Conservation (phyloP, 306 rosid species). For the Quercus variabilis region DNA sequence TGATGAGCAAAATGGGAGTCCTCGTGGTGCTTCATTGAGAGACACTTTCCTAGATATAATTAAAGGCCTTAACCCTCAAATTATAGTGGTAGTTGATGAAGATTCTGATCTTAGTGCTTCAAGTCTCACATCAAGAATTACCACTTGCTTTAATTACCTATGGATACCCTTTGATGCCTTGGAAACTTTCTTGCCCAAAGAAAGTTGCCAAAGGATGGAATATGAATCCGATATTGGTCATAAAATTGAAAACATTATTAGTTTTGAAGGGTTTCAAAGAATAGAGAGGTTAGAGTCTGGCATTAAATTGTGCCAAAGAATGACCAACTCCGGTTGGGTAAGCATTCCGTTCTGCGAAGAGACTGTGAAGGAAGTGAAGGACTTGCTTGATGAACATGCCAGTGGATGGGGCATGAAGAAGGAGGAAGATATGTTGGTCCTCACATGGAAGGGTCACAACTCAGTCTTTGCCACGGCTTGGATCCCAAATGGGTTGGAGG, state of each 20-base stretch:
- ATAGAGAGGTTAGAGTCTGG: slow-evolving; percentile 72
- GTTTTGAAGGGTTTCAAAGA: slow-evolving; percentile 70
- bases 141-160: slow-evolving; percentile 72
- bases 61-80: slow-evolving; percentile 63
- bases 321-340: slow-evolving; percentile 54
- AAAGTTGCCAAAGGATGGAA: slow-evolving; percentile 73
- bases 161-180: slow-evolving; percentile 97
- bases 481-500: slow-evolving; percentile 54
- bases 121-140: slow-evolving; percentile 65
- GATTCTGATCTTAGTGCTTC: slow-evolving; percentile 62
- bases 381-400: slow-evolving; percentile 89
- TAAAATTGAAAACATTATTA: slow-evolving; percentile 69
- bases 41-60: slow-evolving; percentile 52
- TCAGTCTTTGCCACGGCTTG: slow-evolving; percentile 88
- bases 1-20: slow-evolving; percentile 35
- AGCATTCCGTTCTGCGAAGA: slow-evolving; percentile 63
- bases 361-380: slow-evolving; percentile 61
- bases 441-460: slow-evolving; percentile 96
- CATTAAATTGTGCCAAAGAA: slow-evolving; percentile 45
- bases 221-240: slow-evolving; percentile 87
- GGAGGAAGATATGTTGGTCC: slow-evolving; percentile 78
- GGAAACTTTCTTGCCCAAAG: slow-evolving; percentile 85
- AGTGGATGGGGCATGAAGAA: slow-evolving; percentile 98
- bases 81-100: slow-evolving; percentile 74
- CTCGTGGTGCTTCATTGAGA: slow-evolving; percentile 34